Conservation (phyloP, 1,284 basidiomycete genomes). For the Ustilago sp. region DNA sequence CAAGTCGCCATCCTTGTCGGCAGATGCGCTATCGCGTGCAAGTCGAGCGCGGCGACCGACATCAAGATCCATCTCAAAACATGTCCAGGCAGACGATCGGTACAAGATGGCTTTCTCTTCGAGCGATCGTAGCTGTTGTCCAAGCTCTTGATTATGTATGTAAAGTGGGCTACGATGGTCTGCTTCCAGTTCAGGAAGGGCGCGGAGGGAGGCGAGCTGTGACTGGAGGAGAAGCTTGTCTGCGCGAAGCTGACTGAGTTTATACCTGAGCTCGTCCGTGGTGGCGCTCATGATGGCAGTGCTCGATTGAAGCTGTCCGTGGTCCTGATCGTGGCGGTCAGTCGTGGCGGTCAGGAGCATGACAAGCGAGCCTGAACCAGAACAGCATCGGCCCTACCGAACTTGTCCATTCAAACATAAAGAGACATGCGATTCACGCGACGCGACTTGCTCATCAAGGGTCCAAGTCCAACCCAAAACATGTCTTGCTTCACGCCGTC, state of each 20-base stretch:
- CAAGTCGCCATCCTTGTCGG: conserved; percentile 38
- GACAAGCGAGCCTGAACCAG: too few relatives aligned
- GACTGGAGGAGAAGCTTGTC: conserved; percentile 37
- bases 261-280: conserved; percentile 27
- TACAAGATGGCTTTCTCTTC: conserved; percentile 55
- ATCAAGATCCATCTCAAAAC: conserved; percentile 58
- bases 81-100: conserved; percentile 52
- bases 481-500: too few relatives aligned
- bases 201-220: conserved; percentile 37
- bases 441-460: conserved; percentile 16
- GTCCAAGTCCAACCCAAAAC: background rate
- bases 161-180: conserved; percentile 14
- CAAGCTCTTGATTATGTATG: conserved; percentile 32
- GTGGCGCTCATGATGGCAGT: conserved; percentile 14
- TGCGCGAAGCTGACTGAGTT: conserved; percentile 37
- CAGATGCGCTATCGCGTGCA: conserved; percentile 20
- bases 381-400: background rate
- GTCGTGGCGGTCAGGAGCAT: too few relatives aligned
- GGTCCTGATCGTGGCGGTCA: background rate
- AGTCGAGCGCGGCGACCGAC: conserved; percentile 51
- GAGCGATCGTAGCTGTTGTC: conserved; percentile 23
- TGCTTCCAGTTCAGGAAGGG: conserved; percentile 13
- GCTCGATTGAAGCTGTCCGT: too few relatives aligned
- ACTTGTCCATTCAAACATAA: background rate
- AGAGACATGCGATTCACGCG: conserved; percentile 9